These are phyloP conservation scores for Ceratobasidium sp. DNA, from an alignment of 1,284 basidiomycete species.

Conservation along the genomic window DNA sequence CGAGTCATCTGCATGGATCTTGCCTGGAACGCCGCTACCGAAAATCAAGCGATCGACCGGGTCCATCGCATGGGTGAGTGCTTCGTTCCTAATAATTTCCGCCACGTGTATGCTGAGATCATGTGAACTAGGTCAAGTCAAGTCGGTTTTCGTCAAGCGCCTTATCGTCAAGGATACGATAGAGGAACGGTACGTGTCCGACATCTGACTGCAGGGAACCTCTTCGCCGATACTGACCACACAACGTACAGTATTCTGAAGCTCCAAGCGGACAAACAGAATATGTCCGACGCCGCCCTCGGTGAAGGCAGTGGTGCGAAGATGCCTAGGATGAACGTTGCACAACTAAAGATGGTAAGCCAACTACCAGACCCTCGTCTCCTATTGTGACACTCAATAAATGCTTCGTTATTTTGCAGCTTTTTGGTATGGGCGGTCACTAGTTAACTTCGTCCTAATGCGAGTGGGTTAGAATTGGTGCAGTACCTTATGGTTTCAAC, in stretches of 20 bases:
- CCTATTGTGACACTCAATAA: too few relatives aligned
- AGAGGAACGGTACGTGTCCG: slow-evolving; percentile 68
- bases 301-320: slow-evolving; percentile 44
- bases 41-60: slow-evolving; percentile 50
- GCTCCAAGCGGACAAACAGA: slow-evolving; percentile 74
- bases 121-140: slow-evolving; percentile 47
- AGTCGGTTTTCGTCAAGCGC: slow-evolving; percentile 52
- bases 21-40: slow-evolving; percentile 49
- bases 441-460: too few relatives aligned
- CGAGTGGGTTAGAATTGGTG: too few relatives aligned
- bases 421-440: too few relatives aligned
- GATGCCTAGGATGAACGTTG: slow-evolving; percentile 43
- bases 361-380: too few relatives aligned
- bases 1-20: slow-evolving; percentile 60
- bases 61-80: slow-evolving; percentile 64
- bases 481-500: too few relatives aligned
- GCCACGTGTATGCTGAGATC: too few relatives aligned
- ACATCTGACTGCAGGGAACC: background rate
- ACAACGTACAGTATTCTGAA: slow-evolving; percentile 66
- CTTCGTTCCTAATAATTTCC: slow-evolving; percentile 48
- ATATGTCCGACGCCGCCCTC: slow-evolving; percentile 54
- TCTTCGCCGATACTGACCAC: slow-evolving; percentile 17
- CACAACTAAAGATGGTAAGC: slow-evolving; percentile 33
- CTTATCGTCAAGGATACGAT: slow-evolving; percentile 75
- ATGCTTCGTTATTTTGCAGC: too few relatives aligned